A percentile compares a stretch with the other conserved stretches of the same genome.
Evolutionary conservation across 257 asterid genomes (phyloP).

Genomic region (Knoxia roxburghii): DNA sequence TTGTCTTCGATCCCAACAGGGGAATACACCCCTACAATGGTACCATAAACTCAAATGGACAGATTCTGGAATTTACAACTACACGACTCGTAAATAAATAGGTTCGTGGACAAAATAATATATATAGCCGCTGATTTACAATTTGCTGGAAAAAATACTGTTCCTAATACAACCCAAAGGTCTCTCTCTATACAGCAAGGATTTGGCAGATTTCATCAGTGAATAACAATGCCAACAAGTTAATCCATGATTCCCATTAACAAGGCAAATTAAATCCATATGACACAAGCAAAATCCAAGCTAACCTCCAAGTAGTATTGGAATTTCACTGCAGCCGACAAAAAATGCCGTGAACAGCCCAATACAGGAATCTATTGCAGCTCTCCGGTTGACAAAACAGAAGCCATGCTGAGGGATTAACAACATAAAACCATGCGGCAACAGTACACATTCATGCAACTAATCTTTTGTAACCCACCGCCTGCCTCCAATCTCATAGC

Average conservation of each 20-base stretch:
- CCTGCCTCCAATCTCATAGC: constrained; percentile 63
- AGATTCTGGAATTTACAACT: too few relatives aligned
- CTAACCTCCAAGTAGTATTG: neutral
- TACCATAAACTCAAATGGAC: too few relatives aligned
- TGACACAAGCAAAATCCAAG: neutral
- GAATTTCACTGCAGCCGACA: constrained; percentile 10
- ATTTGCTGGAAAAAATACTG: too few relatives aligned
- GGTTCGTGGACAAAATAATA: too few relatives aligned
- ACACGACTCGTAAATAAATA: too few relatives aligned
- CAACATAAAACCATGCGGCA: neutral
- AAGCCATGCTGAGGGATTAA: neutral
- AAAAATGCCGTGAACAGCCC: constrained; percentile 14
- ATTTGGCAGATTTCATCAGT: neutral
- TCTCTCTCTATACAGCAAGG: constrained; percentile 3
- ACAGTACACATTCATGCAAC: neutral
- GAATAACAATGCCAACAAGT: neutral
- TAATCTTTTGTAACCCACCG: constrained; percentile 86
- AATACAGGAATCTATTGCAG: constrained; percentile 7
- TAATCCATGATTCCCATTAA: neutral
- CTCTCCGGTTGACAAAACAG: neutral
- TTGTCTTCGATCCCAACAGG: too few relatives aligned
- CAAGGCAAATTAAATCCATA: neutral
- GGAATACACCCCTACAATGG: too few relatives aligned
- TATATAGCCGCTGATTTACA: too few relatives aligned
- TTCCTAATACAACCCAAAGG: constrained; percentile 1